Conservation (phyloP, 2,329 filamentous ascomycete species). For the Leptographium lundbergii region DNA sequence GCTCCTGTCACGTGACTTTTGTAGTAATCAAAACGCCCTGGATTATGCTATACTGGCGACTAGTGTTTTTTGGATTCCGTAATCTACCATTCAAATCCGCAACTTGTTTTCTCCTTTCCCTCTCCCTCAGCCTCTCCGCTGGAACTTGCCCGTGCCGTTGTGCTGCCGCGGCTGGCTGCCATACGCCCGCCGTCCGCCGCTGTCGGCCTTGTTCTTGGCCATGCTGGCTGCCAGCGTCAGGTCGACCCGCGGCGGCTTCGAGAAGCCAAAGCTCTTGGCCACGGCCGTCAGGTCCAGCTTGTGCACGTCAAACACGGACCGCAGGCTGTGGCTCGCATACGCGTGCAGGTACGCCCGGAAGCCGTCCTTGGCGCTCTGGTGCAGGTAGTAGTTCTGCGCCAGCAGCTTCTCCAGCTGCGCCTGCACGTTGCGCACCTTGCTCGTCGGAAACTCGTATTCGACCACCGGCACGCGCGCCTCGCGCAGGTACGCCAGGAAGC, state of each 20-base stretch:
- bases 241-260: conserved; percentile 64
- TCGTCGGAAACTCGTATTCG: conserved; percentile 88
- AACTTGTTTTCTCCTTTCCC: neutral
- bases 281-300: conserved; percentile 75
- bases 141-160: conserved; percentile 9
- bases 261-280: conserved; percentile 73
- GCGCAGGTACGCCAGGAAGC: conserved; percentile 84
- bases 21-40: neutral
- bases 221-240: conserved; percentile 67
- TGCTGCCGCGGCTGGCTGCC: conserved; percentile 62
- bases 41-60: neutral
- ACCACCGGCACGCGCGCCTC: conserved; percentile 85
- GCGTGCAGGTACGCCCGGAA: conserved; percentile 90
- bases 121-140: conserved; percentile 2
- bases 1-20: neutral
- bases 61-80: no score
- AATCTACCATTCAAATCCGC: neutral
- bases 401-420: conserved; percentile 91
- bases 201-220: conserved; percentile 53
- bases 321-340: conserved; percentile 75
- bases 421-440: conserved; percentile 85
- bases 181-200: conserved; percentile 50
- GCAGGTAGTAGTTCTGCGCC: conserved; percentile 89
- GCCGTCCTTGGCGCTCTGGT: conserved; percentile 68
- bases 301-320: conserved; percentile 74